Evolutionary conservation across 192 early-diverging fungal genomes (phyloP), one percentile per base, ranked within the genome.

Genomic region (Coemansia erecta): DNA sequence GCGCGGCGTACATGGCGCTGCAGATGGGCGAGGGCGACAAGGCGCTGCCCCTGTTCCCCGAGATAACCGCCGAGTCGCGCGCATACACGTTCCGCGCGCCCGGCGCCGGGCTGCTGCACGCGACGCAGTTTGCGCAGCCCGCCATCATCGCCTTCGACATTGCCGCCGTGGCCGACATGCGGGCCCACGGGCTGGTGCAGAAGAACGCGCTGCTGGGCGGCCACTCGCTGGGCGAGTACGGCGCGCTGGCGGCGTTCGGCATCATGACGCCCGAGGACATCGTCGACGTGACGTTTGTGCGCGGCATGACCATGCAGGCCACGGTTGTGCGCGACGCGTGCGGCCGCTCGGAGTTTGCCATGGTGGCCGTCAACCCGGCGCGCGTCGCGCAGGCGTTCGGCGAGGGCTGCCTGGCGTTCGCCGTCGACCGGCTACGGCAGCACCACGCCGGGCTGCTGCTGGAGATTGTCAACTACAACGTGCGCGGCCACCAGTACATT

Each of bases 301-400:
- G 95, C 69, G 95, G 95, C 64, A 92, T 94, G 90, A 94, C 93
- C n/a, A 96, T 98, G 95, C 95, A 96, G 83, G 81, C 89, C 40
- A 90, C 92, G 17, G 95, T 98, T 2, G 83, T 81, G 53, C 88
- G 94, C 53, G 94, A 95, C 55, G 66, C 70, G 1, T 28, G 80
- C 19, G 84, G 90, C 39, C 85, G 89, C n/a, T 96, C 95, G 47
- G 83, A 91, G 61, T 98, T 93, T 79, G 93, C 89, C 78, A 95
- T 98, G 93, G 87, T 87, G 54, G 95, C 95, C 44, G 90, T 92
- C 58, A 95, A 95, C 78, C 95, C 95, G 33, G 81, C 88, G 42
- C 87, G 95, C 64, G 91, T 96, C n/a, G 75, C 84, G 53, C 73
- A 64, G 33, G 80, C 83, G 0, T 92, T 98, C 66, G 85, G 83